Conservation (phyloP, 495 filamentous ascomycete species). For the Choiromyces venosus region DNA sequence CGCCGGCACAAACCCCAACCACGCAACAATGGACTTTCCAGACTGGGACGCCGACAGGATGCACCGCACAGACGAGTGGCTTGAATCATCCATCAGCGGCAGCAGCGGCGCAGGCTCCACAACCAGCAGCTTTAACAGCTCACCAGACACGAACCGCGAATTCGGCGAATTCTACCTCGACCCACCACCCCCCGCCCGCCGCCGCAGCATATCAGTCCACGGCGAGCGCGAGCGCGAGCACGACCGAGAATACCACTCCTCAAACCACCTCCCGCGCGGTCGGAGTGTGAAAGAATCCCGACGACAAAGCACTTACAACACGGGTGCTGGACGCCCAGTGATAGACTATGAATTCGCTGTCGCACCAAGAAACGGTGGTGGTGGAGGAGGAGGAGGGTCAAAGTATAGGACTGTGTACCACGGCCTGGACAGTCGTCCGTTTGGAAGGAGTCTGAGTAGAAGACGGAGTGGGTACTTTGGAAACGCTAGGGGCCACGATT, state of each 20-base stretch:
- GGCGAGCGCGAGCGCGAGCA: slow-evolving; percentile 8
- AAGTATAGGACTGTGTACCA: slow-evolving; percentile 26
- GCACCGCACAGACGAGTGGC: slow-evolving; percentile 28
- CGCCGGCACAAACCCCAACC: background rate
- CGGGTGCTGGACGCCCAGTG: background rate
- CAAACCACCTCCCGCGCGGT: slow-evolving; percentile 20
- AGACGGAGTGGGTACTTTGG: slow-evolving; percentile 29
- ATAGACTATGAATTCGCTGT: slow-evolving; percentile 25
- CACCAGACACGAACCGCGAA: slow-evolving; percentile 3
- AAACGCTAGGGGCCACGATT: slow-evolving; percentile 16
- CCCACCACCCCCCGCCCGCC: slow-evolving; percentile 29
- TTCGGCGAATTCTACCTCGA: too few relatives aligned
- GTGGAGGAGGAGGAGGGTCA: slow-evolving; percentile 10
- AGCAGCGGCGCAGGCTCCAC: slow-evolving; percentile 31
- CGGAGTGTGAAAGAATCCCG: slow-evolving; percentile 28
- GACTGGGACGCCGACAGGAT: slow-evolving; percentile 26
- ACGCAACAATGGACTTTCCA: slow-evolving; percentile 13
- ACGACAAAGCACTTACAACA: slow-evolving; percentile 5
- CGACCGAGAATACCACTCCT: slow-evolving; percentile 18
- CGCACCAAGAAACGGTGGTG: background rate
- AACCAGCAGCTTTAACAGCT: background rate
- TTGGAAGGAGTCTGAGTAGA: slow-evolving; percentile 21
- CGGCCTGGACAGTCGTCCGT: background rate
- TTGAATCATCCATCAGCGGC: slow-evolving; percentile 31
- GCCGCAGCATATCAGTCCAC: slow-evolving; percentile 28